These are phyloP conservation scores for Suillus placidus DNA, from an alignment of 768 basidiomycete species.

Conservation along the genomic window DNA sequence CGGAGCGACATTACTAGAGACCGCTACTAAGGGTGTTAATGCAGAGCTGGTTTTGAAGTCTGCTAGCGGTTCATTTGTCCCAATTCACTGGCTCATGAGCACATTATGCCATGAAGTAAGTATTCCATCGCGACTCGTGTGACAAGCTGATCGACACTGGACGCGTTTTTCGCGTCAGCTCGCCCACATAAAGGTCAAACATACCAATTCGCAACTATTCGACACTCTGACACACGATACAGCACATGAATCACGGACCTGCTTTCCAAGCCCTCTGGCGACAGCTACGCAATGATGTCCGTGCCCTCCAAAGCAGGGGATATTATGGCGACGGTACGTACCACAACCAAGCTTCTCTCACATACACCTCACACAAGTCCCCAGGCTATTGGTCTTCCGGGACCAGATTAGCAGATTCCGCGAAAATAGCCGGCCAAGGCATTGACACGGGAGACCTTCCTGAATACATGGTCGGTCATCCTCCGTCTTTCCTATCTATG, in stretches of 20 bases:
- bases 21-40: not conserved
- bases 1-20: not conserved
- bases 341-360: not conserved
- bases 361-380: constrained; percentile 8
- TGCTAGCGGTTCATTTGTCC: constrained; percentile 59
- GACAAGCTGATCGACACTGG: constrained; percentile 11
- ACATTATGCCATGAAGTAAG: constrained; percentile 83
- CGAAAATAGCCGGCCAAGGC: constrained; percentile 51
- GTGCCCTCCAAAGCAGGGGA: constrained; percentile 67
- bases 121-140: constrained; percentile 11
- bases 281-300: constrained; percentile 64
- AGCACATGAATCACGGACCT: constrained; percentile 84
- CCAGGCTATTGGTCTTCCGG: constrained; percentile 85
- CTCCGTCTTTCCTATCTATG: not conserved
- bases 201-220: constrained; percentile 2
- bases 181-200: constrained; percentile 75
- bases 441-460: constrained; percentile 63
- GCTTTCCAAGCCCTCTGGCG: constrained; percentile 78
- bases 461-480: constrained; percentile 66
- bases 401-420: constrained; percentile 67
- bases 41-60: constrained; percentile 79
- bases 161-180: constrained; percentile 46
- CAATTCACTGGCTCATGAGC: constrained; percentile 71
- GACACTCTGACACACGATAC: not conserved
- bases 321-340: constrained; percentile 80